A percentile compares a stretch with the other conserved stretches of the same genome.
phyloP scores from a whole-genome alignment of 2,329 filamentous ascomycete genomes.

The Plenodomus biglobosus region DNA sequence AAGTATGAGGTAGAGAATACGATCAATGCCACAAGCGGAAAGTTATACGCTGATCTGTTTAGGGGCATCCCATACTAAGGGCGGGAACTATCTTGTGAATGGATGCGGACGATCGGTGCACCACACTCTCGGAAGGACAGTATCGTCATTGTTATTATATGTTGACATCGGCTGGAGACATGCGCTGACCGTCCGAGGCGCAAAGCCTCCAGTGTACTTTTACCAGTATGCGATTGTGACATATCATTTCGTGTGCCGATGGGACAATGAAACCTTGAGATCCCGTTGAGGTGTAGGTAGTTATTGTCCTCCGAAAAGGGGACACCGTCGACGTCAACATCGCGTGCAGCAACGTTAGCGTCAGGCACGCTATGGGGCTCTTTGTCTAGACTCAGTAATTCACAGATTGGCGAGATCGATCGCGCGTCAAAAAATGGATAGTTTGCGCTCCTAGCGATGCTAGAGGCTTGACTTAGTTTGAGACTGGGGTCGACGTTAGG shows the following conservation, averaged over 20 bases:
- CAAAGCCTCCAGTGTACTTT: neutral
- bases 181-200: neutral
- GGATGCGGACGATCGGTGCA: neutral
- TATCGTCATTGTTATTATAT: neutral
- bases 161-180: neutral
- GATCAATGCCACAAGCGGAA: conserved; percentile 7
- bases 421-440: conserved; percentile 13
- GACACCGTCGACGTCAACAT: conserved; percentile 25
- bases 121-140: neutral
- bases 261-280: too few relatives aligned
- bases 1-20: conserved; percentile 1
- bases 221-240: neutral
- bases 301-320: neutral
- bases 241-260: neutral
- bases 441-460: conserved; percentile 18
- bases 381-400: conserved; percentile 14
- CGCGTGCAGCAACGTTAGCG: conserved; percentile 25
- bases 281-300: too few relatives aligned
- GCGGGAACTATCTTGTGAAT: conserved; percentile 15
- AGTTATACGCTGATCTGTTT: conserved; percentile 16
- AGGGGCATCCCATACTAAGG: conserved; percentile 8
- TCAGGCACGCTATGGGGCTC: conserved; percentile 19
- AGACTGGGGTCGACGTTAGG: conserved; percentile 20
- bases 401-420: conserved; percentile 31
- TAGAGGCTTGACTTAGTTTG: conserved; percentile 12